Evolutionary conservation across 768 basidiomycete species (phyloP).

Genomic region (Pleurotus salmoneostramineus): DNA sequence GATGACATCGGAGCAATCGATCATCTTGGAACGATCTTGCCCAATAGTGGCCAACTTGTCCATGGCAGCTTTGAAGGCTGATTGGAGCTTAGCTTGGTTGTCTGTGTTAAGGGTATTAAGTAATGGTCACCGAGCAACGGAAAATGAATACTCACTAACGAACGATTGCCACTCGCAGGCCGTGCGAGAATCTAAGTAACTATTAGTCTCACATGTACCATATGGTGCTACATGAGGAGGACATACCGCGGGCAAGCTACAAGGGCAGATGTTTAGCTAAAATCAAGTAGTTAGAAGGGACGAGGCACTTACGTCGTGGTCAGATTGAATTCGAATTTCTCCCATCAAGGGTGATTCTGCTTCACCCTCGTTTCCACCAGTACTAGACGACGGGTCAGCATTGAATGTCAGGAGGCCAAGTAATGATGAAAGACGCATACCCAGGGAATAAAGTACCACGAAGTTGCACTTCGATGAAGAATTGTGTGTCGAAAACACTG

Average conservation of each 20-base stretch:
- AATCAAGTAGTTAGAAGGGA: neutral
- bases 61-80: constrained; percentile 25
- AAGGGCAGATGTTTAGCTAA: neutral
- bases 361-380: constrained; percentile 17
- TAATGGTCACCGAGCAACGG: neutral
- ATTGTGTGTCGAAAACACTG: constrained; percentile 23
- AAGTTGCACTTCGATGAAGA: constrained; percentile 28
- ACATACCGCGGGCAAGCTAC: constrained; percentile 15
- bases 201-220: constrained; percentile 10
- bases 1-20: constrained; percentile 18
- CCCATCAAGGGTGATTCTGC: constrained; percentile 12
- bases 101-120: constrained; percentile 1
- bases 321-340: constrained; percentile 16
- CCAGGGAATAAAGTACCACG: constrained; percentile 20
- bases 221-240: neutral
- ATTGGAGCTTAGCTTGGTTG: constrained; percentile 17
- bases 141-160: constrained; percentile 12
- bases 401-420: no score
- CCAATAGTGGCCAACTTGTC: constrained; percentile 26
- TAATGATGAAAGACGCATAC: constrained; percentile 11
- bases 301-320: constrained; percentile 9
- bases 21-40: constrained; percentile 16
- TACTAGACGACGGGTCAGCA: constrained; percentile 15
- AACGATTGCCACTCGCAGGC: constrained; percentile 33
- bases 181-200: constrained; percentile 24